Conservation (phyloP, 1,284 basidiomycete species). For the Polyporus tsugae region DNA sequence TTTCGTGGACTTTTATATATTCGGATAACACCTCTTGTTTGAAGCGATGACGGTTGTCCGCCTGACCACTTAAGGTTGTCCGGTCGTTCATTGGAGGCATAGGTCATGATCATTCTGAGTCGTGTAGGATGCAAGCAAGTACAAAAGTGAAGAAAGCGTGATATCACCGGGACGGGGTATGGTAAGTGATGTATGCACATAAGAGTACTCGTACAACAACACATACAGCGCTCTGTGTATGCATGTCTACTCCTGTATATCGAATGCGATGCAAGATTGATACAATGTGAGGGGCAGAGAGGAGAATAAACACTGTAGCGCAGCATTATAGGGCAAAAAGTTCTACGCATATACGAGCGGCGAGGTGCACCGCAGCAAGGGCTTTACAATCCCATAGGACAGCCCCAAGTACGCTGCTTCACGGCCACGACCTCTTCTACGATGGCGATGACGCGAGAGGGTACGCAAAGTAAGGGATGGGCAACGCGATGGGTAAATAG, state of each 20-base stretch:
- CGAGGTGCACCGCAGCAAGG: conserved; percentile 18
- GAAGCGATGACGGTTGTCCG: neutral
- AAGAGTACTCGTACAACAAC: conserved; percentile 33
- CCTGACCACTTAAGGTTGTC: neutral
- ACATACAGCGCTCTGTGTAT: conserved; percentile 26
- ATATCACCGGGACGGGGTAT: conserved; percentile 27
- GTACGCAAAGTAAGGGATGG: conserved; percentile 4
- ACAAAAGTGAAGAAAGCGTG: conserved; percentile 17
- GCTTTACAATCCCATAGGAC: conserved; percentile 25
- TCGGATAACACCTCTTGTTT: neutral
- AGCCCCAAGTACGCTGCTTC: conserved; percentile 29
- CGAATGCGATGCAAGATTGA: conserved; percentile 11
- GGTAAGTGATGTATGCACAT: conserved; percentile 7
- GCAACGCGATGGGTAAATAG: conserved; percentile 1
- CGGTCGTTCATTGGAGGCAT: neutral
- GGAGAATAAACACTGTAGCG: conserved; percentile 11
- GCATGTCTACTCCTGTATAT: conserved; percentile 31
- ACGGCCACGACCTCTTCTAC: conserved; percentile 15
- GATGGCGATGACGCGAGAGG: neutral
- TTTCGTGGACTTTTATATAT: conserved; percentile 22
- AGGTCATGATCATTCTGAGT: conserved; percentile 3
- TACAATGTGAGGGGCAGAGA: conserved; percentile 10
- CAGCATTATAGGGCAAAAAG: conserved; percentile 11
- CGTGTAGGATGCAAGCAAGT: conserved; percentile 22
- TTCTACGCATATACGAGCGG: conserved; percentile 18